A percentile compares a stretch with the other conserved stretches of the same genome.
Evolutionary conservation across 169 alveolate species (phyloP).

Genomic region (Plasmodium fragile): DNA sequence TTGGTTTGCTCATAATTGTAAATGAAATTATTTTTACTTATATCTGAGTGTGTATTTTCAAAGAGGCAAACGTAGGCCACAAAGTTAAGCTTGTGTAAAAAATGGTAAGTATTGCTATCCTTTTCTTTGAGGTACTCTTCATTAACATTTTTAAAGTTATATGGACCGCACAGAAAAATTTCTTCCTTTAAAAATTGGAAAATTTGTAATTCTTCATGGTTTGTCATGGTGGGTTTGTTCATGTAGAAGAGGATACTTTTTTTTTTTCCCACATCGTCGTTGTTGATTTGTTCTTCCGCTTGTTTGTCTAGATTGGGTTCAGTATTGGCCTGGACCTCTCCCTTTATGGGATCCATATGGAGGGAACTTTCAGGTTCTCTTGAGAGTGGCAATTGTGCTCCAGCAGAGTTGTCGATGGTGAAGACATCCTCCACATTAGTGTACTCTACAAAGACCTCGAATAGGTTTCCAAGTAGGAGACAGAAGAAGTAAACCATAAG

Average conservation of each 20-base stretch:
- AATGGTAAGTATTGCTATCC: conserved; percentile 12
- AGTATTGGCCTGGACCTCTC: background rate
- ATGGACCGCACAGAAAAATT: conserved; percentile 41
- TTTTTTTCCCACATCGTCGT: background rate
- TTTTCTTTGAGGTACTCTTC: conserved; percentile 41
- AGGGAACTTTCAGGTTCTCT: background rate
- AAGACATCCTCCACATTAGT: conserved; percentile 31
- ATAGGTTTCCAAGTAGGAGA: conserved; percentile 20
- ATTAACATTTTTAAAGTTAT: conserved; percentile 34
- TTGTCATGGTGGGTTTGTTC: conserved; percentile 49
- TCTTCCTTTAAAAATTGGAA: conserved; percentile 64
- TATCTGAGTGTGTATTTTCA: conserved; percentile 28
- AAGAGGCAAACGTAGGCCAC: conserved; percentile 45
- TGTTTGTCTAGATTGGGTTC: background rate
- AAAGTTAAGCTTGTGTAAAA: conserved; percentile 56
- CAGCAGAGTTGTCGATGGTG: background rate
- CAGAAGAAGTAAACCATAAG: conserved; percentile 61
- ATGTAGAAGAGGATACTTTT: conserved; percentile 32
- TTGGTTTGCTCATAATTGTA: conserved; percentile 27
- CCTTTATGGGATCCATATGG: background rate
- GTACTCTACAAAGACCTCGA: conserved; percentile 2
- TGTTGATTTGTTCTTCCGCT: background rate
- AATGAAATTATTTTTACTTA: conserved; percentile 37
- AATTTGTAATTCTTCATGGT: conserved; percentile 46
- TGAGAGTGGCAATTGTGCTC: background rate